Evolutionary conservation across 371 early-diverging fungal species (phyloP), one percentile per base, ranked within the genome.

Genomic region (Lichtheimia ramosa): DNA sequence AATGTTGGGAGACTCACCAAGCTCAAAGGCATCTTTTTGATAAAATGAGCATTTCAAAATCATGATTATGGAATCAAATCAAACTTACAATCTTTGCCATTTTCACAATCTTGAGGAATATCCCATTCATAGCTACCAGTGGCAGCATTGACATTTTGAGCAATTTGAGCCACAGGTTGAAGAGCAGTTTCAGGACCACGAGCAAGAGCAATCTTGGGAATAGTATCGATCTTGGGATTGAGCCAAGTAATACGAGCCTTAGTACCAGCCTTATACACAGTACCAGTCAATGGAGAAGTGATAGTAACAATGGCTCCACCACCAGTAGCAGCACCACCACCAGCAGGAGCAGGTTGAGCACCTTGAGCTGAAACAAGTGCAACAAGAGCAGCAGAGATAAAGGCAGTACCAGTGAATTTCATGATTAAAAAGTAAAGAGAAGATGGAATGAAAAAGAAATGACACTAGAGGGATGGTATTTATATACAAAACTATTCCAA

Each of bases 1-100:
- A 41, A 81, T 63, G 24, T 81, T 63, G 42, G 81, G 81, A n/a
- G 81, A 77, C 12, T 55, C 58, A 59, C 81, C 81, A 28, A 77
- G 56, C 28, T 77, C 74, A 41, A 81, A 75, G 25, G 81, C 81
- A 59, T 81, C 81, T 81, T 64, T 27, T 13, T 14, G 41, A 46
- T 0, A 50, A 28, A 2, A 7, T 34, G 12, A 28, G 28, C 14
- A 34, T 18, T 15, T n/a, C n/a, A n/a, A 39, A 6, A 13, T 21
- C 3, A 20, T n/a, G n/a, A n/a, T 13, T 15, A 23, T 18, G 2
- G 43, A 0, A 49, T n/a, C n/a, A 21, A 43, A 20, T 34, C n/a
- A 41, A 49, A 64, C 69, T 64, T 64, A 69, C 65, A 70, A 20
- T 70, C 61, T 48, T 59, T 43, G 42, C 70, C 70, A 23, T 65